Base-by-base conservation (phyloP, 352 stramenopile genomes). In the Globisporangium alternatum region DNA sequence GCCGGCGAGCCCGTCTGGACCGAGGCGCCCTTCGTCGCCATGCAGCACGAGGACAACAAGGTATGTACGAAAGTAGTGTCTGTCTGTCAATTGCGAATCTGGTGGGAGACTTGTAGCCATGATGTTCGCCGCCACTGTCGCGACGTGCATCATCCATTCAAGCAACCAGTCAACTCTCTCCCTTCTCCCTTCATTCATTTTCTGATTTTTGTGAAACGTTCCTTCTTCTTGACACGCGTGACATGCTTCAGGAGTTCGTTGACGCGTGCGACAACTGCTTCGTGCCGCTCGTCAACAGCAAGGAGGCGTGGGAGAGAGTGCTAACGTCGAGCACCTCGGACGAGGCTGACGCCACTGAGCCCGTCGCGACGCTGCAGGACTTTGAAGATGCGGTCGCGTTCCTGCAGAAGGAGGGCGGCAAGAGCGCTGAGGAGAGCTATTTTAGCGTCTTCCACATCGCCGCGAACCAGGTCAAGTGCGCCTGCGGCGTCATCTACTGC, bases 401-500 rank as follows among this genome's bases (percentile, higher is more conserved):
- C 62, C 62, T 90, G 35, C 77, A 87, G 65, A 86, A 88, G 60
- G 71, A 90, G 37, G 81, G 81, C 47, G 81, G 81, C 59, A 86
- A 86, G 60, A 78, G 65, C 45, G 69, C 78, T 21, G 74, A 88
- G 12, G 79, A 89, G 67, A 89, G 76, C 74, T 90, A 90, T 67
- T 90, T 90, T 43, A 81, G 68, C 22, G 77, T 91, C 13, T 91
- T 88, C 62, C 72, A 77, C 19, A 60, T 89, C 56, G 74, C 73
- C 12, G 72, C 83, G 56, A 67, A 75, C 58, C 78, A 83, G 58
- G 80, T 89, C 25, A 68, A 79, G 25, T 91, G 83, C 47, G 58
- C 58, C 31, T 97, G 91, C 66, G 88, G 86, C 41, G 79, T 78
- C 28, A 55, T 96, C 12, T 97, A 97, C 70, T 97, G 91, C 82